Base-by-base conservation (phyloP, 441 rosid species). In the Aleurites moluccanus region DNA sequence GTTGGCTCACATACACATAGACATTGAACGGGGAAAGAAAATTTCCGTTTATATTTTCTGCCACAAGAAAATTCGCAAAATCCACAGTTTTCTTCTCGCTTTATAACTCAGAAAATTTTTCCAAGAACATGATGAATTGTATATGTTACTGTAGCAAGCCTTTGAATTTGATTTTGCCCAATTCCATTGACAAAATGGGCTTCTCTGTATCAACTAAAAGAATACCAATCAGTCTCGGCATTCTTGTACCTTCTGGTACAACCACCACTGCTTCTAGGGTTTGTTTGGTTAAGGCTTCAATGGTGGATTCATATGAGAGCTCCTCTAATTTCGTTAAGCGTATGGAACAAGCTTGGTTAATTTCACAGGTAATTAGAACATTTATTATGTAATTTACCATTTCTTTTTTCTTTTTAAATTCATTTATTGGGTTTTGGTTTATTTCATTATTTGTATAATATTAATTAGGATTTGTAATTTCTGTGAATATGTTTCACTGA, bases 291-390 rank as follows among this genome's bases (percentile, higher is more conserved):
- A 85, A 80, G 72, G 93, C 97, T 80, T 94, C 96, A 6, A 71
- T 73, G 73, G 87, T 94, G 44, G 93, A 93, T 82, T 89, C 97
- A 2, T 83, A 73, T 25, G 93, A 84, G 71, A 91, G 88, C 76
- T 92, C 97, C 49, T 88, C 94, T 9, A 81, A 88, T 81, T 92
- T 92, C 85, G 79, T 62, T 25, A 90, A 86, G 84, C 94, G 96
- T 44, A 87, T 88, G 86, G 99, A 94, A 73, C 93, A 84, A 74
- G 93, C 96, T 25, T 92, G 96, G 97, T 49, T 84, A 73, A 89
- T 94, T 80, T 91, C 99, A 67, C 94, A 94, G 97, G 97, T 92
- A 49, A 23, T 47, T 25, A 15, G 7, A 25, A 7, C 9, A 3
- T n/a, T 5, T 14, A 55, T 35, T 16, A 50, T 44, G 1, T 3